Evolutionary conservation across 2,329 filamentous ascomycete species (phyloP).

Genomic region (Byssochlamys sp.): DNA sequence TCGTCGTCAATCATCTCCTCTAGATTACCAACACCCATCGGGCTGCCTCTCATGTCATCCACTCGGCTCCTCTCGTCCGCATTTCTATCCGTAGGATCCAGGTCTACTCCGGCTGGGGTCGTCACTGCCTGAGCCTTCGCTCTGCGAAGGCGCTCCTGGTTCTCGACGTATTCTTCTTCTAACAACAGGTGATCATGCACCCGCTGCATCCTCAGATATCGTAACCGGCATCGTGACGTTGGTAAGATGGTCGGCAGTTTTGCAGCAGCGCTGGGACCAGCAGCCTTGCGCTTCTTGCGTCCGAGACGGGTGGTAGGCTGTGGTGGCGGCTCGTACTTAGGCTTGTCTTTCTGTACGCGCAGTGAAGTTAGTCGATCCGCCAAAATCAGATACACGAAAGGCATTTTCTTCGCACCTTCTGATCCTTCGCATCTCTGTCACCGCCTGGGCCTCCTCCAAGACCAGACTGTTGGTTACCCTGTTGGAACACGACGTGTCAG

Average conservation of each 20-base stretch:
- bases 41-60: slow-evolving; percentile 95
- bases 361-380: slow-evolving; percentile 4
- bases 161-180: slow-evolving; percentile 98
- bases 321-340: slow-evolving; percentile 97
- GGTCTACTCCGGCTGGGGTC: slow-evolving; percentile 52
- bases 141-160: slow-evolving; percentile 91
- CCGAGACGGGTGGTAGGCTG: slow-evolving; percentile 83
- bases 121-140: slow-evolving; percentile 63
- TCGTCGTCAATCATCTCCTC: slow-evolving; percentile 99
- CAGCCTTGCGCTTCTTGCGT: slow-evolving; percentile 95
- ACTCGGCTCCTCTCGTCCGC: slow-evolving; percentile 91
- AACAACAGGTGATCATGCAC: slow-evolving; percentile 94
- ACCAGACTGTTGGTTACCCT: slow-evolving; percentile 61
- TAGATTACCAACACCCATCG: slow-evolving; percentile 94
- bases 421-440: slow-evolving; percentile 78
- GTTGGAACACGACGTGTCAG: slow-evolving; percentile 15
- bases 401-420: slow-evolving; percentile 58
- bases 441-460: slow-evolving; percentile 64
- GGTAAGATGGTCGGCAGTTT: slow-evolving; percentile 92
- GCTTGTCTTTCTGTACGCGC: slow-evolving; percentile 83
- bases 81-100: slow-evolving; percentile 73
- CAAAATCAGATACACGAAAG: neutral
- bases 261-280: slow-evolving; percentile 83
- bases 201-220: slow-evolving; percentile 93
- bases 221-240: slow-evolving; percentile 92